Evolutionary conservation across 257 asterid species (phyloP).

Genomic region (Perilla frutescens): DNA sequence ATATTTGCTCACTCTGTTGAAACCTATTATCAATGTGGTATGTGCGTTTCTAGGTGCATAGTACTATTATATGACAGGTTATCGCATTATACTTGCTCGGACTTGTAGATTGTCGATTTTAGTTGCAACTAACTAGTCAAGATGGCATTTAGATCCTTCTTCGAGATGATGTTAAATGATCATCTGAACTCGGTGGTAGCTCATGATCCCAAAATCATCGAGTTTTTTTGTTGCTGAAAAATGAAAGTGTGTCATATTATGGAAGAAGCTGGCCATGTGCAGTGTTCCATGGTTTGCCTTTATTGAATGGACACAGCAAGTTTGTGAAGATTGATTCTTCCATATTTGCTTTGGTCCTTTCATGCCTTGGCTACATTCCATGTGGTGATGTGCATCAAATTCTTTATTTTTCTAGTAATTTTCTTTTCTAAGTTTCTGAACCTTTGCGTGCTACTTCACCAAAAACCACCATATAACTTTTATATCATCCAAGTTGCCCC

Average conservation of each 20-base stretch:
- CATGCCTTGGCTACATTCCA: not conserved
- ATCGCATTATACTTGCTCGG: not conserved
- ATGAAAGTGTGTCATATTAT: slow-evolving; percentile 24
- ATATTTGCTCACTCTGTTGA: not conserved
- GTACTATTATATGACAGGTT: not conserved
- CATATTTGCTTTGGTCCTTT: not conserved
- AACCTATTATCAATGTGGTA: not conserved
- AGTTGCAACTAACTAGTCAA: not conserved
- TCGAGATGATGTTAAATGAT: not conserved
- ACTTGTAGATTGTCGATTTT: not conserved
- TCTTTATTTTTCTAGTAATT: not conserved
- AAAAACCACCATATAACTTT: slow-evolving; percentile 13
- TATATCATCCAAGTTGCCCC: slow-evolving; percentile 17
- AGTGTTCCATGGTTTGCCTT: slow-evolving; percentile 28
- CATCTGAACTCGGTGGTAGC: not conserved
- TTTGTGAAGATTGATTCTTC: slow-evolving; percentile 19
- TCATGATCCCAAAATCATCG: not conserved
- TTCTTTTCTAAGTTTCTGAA: slow-evolving; percentile 6
- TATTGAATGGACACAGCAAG: slow-evolving; percentile 37
- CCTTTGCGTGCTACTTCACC: slow-evolving; percentile 30
- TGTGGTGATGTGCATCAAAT: slow-evolving; percentile 1
- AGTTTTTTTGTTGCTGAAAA: slow-evolving; percentile 11
- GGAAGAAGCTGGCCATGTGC: slow-evolving; percentile 34
- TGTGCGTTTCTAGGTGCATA: not conserved
- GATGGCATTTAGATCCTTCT: slow-evolving; percentile 10